Evolutionary conservation across 768 basidiomycete species (phyloP), one percentile per base, ranked within the genome.

Genomic region (Amanita fuliginea): DNA sequence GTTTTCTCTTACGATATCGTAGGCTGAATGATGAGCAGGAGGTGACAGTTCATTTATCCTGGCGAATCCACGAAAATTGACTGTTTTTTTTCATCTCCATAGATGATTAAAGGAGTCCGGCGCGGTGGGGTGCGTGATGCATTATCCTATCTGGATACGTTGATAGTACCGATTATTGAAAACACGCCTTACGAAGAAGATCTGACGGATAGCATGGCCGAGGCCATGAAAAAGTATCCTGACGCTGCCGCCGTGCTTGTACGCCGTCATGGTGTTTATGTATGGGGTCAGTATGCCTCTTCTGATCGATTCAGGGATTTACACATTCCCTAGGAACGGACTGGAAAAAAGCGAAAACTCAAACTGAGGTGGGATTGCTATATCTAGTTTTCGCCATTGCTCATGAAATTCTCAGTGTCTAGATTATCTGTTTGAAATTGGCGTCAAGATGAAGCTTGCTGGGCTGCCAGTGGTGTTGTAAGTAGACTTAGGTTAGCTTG

Each of bases 41-140:
- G 49, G 49, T 43, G 33, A 43, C 54, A 77, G 75, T 75, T 78
- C 73, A 74, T 70, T 53, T 51, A n/a, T 28, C 34, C 5, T 35
- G 19, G 28, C 19, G 30, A 14, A 11, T 28, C 14, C 18, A 46
- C 11, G 33, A 1, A 30, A 35, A 14, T 22, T 45, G 42, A 35
- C 5, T n/a, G n/a, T 34, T 33, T 14, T 50, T 42, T 35, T 10
- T 18, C n/a, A 33, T 22, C 40, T 36, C 22, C 37, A 55, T 55
- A 93, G 80, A 93, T 93, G 91, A 94, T 93, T 62, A 94, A 94
- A 62, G 91, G 90, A 19, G 77, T 94, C 39, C 76, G 88, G 8
- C 60, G 80, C 13, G 85, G 77, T 4, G 90, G 91, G 9, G 80
- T 73, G n/a, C 87, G 86, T 1, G 63, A 67, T n/a, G 76, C 87